Conservation (phyloP, 2,329 filamentous ascomycete species). For the Chaetomiaceae sp. region DNA sequence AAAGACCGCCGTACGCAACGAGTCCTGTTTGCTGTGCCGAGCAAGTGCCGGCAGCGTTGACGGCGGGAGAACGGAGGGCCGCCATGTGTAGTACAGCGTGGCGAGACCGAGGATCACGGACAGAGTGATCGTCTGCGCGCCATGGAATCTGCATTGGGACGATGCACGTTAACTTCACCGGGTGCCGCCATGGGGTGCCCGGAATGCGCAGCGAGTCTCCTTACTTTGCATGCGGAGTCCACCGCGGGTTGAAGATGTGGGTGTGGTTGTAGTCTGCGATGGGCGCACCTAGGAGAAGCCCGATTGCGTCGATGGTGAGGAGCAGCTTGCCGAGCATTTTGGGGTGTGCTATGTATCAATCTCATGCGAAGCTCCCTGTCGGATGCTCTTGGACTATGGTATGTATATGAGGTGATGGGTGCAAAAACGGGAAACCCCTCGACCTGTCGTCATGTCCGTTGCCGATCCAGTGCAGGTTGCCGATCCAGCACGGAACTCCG, state of each 20-base stretch:
- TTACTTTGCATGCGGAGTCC: conserved; percentile 45
- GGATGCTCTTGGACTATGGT: too few species aligned
- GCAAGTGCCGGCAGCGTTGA: neutral
- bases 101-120: conserved; percentile 36
- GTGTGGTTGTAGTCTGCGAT: conserved; percentile 39
- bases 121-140: conserved; percentile 29
- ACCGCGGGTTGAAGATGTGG: conserved; percentile 42
- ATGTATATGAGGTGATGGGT: too few species aligned
- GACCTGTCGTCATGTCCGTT: too few species aligned
- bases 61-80: conserved; percentile 19
- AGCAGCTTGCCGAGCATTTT: conserved; percentile 35
- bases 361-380: too few species aligned
- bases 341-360: too few species aligned
- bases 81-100: conserved; percentile 40
- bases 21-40: conserved; percentile 29
- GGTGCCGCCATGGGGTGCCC: too few species aligned
- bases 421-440: too few species aligned
- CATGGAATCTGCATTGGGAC: conserved; percentile 6
- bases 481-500: too few species aligned
- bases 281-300: conserved; percentile 37
- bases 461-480: too few species aligned
- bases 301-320: conserved; percentile 38
- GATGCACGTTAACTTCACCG: neutral
- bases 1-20: conserved; percentile 33
- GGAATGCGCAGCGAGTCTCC: too few species aligned